These are phyloP conservation scores for Sporobolomyces roseus DNA, from an alignment of 768 basidiomycete species.

Conservation along the genomic window DNA sequence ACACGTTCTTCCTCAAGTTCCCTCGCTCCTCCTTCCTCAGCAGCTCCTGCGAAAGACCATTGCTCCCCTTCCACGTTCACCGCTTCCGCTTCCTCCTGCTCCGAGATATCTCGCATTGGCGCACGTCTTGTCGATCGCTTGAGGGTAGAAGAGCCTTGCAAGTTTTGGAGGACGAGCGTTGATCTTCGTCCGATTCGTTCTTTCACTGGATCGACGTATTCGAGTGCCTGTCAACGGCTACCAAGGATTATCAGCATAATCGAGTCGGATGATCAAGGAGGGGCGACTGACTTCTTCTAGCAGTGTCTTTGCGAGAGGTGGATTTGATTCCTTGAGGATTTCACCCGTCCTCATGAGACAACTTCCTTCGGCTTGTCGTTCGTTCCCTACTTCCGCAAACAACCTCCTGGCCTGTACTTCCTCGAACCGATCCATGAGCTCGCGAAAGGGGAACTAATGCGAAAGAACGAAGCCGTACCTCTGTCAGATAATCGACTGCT, in stretches of 20 bases:
- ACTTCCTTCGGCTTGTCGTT: conserved; percentile 14
- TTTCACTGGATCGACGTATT: conserved; percentile 3
- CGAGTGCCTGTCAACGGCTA: too few species aligned
- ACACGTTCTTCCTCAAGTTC: not conserved
- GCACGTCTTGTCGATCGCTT: too few species aligned
- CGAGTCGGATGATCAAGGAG: too few species aligned
- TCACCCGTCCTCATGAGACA: conserved; percentile 20
- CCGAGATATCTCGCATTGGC: too few species aligned
- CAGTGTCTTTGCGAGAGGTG: not conserved
- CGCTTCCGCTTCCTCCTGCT: too few species aligned
- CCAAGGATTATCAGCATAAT: too few species aligned
- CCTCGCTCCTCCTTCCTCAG: conserved; percentile 8
- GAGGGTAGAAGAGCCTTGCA: not conserved
- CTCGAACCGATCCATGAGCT: too few species aligned
- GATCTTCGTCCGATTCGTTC: not conserved
- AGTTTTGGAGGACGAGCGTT: not conserved
- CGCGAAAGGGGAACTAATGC: too few species aligned
- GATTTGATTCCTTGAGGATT: not conserved
- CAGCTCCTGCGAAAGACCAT: conserved; percentile 5
- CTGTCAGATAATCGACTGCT: conserved; percentile 23
- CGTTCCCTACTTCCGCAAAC: conserved; percentile 11
- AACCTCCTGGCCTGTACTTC: conserved; percentile 17
- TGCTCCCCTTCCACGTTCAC: too few species aligned
- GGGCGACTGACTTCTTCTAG: conserved; percentile 9
- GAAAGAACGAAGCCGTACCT: conserved; percentile 4